A percentile compares a stretch with the other conserved stretches of the same genome.
Conservation (phyloP, 805 yeast species). For the Metschnikowia shivogae region DNA sequence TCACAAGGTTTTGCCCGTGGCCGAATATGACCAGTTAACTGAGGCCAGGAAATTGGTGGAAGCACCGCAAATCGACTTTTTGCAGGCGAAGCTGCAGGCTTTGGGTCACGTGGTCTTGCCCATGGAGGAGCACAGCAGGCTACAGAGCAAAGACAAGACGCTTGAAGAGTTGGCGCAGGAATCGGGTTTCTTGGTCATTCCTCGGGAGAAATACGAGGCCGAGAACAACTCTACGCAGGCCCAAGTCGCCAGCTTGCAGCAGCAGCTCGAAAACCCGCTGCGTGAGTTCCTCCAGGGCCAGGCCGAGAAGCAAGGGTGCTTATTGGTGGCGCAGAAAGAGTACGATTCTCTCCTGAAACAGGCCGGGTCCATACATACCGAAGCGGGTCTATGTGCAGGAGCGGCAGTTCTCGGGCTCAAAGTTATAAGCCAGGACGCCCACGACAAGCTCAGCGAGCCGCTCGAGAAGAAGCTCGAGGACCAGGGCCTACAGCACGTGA, state of each 20-base stretch:
- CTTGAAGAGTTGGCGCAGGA: conserved; percentile 11
- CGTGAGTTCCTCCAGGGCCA: conserved; percentile 11
- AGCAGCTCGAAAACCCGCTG: conserved; percentile 11
- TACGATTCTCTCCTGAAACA: conserved; percentile 10
- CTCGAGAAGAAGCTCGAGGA: conserved; percentile 7
- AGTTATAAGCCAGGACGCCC: conserved; percentile 9
- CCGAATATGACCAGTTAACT: conserved; percentile 4
- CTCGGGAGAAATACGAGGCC: neutral
- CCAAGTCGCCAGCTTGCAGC: neutral
- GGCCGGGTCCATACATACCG: conserved; percentile 16
- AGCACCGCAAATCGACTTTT: conserved; percentile 7
- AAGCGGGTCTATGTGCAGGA: conserved; percentile 22
- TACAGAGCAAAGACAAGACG: conserved; percentile 2
- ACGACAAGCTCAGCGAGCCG: conserved; percentile 3
- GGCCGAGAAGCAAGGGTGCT: conserved; percentile 1
- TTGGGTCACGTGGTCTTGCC: conserved; percentile 6
- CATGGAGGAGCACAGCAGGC: neutral
- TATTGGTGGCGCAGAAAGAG: conserved; percentile 6
- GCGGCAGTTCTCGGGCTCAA: conserved; percentile 16
- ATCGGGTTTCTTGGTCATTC: conserved; percentile 4
- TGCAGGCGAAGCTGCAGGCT: conserved; percentile 1
- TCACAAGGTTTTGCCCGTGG: conserved; percentile 13
- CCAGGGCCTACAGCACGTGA: conserved; percentile 11
- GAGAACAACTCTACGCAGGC: conserved; percentile 8
- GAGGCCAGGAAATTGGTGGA: conserved; percentile 1